phyloP scores from a whole-genome alignment of 768 basidiomycete genomes.

The Mycena vitilis region DNA sequence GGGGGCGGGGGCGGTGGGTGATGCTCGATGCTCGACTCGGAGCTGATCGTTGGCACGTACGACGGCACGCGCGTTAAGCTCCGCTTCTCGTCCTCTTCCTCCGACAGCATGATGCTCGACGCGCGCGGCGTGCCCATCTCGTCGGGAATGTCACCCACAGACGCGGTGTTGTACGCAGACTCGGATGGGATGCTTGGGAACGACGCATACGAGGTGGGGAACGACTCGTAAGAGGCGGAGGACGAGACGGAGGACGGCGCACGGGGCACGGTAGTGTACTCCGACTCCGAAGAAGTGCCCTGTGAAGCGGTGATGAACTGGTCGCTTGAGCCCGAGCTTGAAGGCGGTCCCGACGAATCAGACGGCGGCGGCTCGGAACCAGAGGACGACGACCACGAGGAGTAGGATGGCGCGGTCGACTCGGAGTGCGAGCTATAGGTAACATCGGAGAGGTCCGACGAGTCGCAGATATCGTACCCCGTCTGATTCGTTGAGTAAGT shows the following conservation, averaged over 20 bases:
- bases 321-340: constrained; percentile 47
- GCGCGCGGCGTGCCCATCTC: constrained; percentile 58
- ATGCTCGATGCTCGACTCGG: constrained; percentile 31
- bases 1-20: constrained; percentile 59
- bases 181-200: constrained; percentile 64
- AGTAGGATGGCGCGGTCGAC: constrained; percentile 40
- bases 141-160: constrained; percentile 55
- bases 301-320: constrained; percentile 59
- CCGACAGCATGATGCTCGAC: constrained; percentile 53
- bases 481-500: constrained; percentile 58
- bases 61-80: constrained; percentile 34
- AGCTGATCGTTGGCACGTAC: constrained; percentile 33
- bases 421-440: constrained; percentile 44
- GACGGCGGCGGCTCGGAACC: constrained; percentile 34
- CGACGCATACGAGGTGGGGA: constrained; percentile 53
- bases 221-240: too few relatives aligned
- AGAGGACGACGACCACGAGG: constrained; percentile 35
- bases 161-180: constrained; percentile 59
- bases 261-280: constrained; percentile 53
- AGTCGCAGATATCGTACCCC: constrained; percentile 65
- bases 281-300: constrained; percentile 46
- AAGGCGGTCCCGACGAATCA: constrained; percentile 44
- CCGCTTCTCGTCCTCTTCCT: constrained; percentile 38
- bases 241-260: constrained; percentile 56
- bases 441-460: constrained; percentile 61